Evolutionary conservation across 148 eudicot genomes (phyloP).

Genomic region (Agrostemma githago): DNA sequence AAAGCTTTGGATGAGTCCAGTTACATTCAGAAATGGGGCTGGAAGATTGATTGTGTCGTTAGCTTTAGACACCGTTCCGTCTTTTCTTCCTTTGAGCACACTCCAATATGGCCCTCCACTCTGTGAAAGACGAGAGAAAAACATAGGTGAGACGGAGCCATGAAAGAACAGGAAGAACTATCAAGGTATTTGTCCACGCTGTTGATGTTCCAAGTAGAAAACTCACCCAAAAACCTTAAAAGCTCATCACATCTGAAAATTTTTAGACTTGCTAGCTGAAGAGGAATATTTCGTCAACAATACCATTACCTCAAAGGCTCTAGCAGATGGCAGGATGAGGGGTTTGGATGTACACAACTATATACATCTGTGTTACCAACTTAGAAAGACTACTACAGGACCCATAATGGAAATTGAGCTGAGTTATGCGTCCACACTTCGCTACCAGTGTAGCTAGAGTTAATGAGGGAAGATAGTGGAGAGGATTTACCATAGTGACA

Average conservation of each 20-base stretch:
- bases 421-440: not conserved
- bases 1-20: constrained; percentile 48
- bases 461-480: not conserved
- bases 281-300: too few species aligned
- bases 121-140: constrained; percentile 19
- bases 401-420: not conserved
- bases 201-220: not conserved
- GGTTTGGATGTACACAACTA: not conserved
- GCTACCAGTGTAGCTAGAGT: not conserved
- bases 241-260: not conserved
- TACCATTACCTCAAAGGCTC: not conserved
- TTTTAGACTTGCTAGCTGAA: not conserved
- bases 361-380: not conserved
- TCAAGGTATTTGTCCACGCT: not conserved
- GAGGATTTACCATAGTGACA: constrained; percentile 46
- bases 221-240: not conserved
- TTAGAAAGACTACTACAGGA: not conserved
- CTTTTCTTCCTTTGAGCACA: constrained; percentile 61
- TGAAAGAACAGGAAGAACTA: not conserved
- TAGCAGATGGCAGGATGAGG: not conserved
- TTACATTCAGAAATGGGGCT: constrained; percentile 40
- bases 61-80: constrained; percentile 52
- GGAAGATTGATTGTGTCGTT: constrained; percentile 46
- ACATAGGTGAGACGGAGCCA: not conserved
- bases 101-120: constrained; percentile 58